phyloP scores from a whole-genome alignment of 2,329 filamentous ascomycete genomes.

The Ceratocystis variospora region DNA sequence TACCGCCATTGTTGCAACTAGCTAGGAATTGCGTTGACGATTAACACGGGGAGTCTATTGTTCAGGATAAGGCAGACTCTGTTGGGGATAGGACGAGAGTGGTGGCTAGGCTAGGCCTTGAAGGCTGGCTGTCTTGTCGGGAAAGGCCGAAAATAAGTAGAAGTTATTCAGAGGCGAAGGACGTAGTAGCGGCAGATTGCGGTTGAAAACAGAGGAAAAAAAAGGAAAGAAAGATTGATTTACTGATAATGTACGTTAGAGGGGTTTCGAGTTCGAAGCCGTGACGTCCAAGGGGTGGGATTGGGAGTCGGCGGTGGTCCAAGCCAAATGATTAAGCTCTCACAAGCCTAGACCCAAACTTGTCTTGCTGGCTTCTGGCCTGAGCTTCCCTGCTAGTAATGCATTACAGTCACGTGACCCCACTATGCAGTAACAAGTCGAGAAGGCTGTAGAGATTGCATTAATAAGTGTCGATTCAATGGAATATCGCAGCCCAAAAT shows the following conservation, averaged over 20 bases:
- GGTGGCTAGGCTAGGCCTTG: background rate
- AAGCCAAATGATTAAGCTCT: constrained; percentile 3
- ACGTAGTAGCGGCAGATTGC: background rate
- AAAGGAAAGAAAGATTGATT: background rate
- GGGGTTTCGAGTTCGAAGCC: background rate
- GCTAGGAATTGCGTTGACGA: background rate
- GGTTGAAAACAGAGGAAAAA: background rate
- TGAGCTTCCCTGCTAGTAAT: background rate
- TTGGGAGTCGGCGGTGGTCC: background rate
- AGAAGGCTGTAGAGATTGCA: background rate
- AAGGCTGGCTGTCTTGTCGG: background rate
- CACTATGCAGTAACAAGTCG: background rate
- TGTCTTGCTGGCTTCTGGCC: constrained; percentile 17
- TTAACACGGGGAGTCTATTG: background rate
- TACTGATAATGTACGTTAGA: background rate
- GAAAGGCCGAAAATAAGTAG: background rate
- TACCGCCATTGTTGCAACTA: constrained; percentile 56
- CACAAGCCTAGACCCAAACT: background rate
- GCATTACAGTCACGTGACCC: background rate
- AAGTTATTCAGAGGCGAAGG: background rate
- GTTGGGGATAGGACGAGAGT: background rate
- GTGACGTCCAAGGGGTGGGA: constrained; percentile 10
- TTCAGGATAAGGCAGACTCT: background rate
- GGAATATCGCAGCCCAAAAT: background rate
- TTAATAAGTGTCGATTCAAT: background rate